phyloP scores from a whole-genome alignment of 2,329 filamentous ascomycete genomes.

The Drechslerella coelobrocha region DNA sequence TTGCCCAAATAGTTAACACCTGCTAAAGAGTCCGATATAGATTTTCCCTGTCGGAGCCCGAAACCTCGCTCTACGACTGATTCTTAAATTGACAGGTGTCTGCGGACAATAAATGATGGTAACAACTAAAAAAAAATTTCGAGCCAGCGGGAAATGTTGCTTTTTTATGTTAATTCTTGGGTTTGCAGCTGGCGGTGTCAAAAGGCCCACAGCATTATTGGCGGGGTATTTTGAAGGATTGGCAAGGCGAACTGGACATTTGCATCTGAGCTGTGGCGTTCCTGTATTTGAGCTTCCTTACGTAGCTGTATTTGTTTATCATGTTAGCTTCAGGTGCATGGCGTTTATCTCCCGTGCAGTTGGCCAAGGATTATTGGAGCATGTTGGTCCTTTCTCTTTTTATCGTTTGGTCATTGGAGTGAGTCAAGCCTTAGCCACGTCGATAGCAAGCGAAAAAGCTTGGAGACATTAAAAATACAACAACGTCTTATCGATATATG shows the following conservation, averaged over 20 bases:
- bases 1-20: not conserved
- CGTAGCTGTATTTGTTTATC: not conserved
- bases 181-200: not conserved
- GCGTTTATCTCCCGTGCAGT: constrained; percentile 27
- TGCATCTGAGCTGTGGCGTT: constrained; percentile 1
- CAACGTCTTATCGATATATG: too few relatives aligned
- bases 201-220: not conserved
- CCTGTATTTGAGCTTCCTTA: not conserved
- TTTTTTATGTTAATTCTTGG: not conserved
- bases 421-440: constrained; percentile 8
- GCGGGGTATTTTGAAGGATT: constrained; percentile 5
- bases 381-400: constrained; percentile 22
- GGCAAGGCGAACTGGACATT: constrained; percentile 34
- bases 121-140: not conserved
- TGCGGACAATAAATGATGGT: not conserved
- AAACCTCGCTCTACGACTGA: constrained; percentile 34
- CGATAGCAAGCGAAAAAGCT: constrained; percentile 19
- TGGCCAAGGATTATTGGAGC: constrained; percentile 33
- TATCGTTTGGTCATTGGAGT: constrained; percentile 1
- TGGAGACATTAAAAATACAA: constrained; percentile 27
- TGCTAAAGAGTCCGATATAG: not conserved
- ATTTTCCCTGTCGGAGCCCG: constrained; percentile 32
- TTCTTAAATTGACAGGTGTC: not conserved
- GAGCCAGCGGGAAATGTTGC: not conserved
- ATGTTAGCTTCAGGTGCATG: constrained; percentile 12